Evolutionary conservation across 495 filamentous ascomycete species (phyloP).

Genomic region (Peziza echinospora): DNA sequence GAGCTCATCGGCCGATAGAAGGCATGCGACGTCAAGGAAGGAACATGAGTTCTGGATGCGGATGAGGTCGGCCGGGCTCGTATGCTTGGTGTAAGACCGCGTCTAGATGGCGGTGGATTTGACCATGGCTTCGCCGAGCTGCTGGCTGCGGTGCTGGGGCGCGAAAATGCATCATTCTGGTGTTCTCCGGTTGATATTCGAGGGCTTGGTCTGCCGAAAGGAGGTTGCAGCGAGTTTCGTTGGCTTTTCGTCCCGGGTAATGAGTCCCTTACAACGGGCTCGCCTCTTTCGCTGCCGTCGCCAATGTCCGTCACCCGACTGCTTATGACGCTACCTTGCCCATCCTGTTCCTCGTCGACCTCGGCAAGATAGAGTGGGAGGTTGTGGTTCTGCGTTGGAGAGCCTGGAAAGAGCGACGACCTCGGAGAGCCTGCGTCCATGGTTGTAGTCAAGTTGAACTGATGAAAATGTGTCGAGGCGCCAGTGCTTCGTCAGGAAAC

Average conservation of each 20-base stretch:
- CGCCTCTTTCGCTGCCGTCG: slow-evolving; percentile 23
- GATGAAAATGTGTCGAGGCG: too few relatives aligned
- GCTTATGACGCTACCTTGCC: background rate
- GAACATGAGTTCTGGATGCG: slow-evolving; percentile 66
- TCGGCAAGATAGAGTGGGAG: background rate
- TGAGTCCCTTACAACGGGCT: slow-evolving; percentile 3
- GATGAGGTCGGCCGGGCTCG: slow-evolving; percentile 37
- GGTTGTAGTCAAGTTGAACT: too few relatives aligned
- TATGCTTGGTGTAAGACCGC: slow-evolving; percentile 24
- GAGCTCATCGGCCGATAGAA: slow-evolving; percentile 97
- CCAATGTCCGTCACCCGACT: slow-evolving; percentile 18
- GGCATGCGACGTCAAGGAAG: slow-evolving; percentile 64
- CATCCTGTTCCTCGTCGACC: background rate
- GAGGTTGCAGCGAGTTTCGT: background rate
- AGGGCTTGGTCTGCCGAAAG: slow-evolving; percentile 6
- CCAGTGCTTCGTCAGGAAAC: too few relatives aligned
- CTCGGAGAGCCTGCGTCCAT: background rate
- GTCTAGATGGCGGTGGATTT: slow-evolving; percentile 25
- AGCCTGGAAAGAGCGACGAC: background rate
- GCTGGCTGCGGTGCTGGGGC: slow-evolving; percentile 19
- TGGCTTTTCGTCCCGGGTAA: background rate
- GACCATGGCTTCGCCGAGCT: slow-evolving; percentile 21
- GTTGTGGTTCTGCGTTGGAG: background rate
- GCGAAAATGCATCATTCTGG: slow-evolving; percentile 9
- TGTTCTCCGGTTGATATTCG: slow-evolving; percentile 5